A percentile compares a stretch with the other conserved stretches of the same genome.
Evolutionary conservation across 805 yeast species (phyloP).

Genomic region (Cyberlindnera nakhonratchasimensis): DNA sequence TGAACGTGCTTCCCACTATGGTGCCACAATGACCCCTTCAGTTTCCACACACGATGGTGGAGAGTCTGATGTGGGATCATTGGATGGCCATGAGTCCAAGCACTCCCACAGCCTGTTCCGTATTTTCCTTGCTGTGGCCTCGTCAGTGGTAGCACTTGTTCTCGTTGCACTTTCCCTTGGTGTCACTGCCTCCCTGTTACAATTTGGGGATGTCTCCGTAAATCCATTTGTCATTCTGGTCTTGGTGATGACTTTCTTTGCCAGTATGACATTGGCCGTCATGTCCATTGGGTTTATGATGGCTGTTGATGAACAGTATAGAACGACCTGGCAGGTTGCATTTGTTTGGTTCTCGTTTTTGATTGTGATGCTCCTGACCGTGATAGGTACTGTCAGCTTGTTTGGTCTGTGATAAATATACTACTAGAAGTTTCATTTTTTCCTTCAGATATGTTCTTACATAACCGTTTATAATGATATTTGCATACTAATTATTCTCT

Average conservation of each 20-base stretch:
- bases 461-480: no score
- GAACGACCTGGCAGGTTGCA: constrained; percentile 37
- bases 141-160: constrained; percentile 38
- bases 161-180: constrained; percentile 44
- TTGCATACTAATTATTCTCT: background rate
- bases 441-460: no score
- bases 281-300: constrained; percentile 44
- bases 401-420: constrained; percentile 22
- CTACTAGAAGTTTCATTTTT: constrained; percentile 1
- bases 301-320: constrained; percentile 32
- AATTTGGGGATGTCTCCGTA: constrained; percentile 24
- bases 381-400: constrained; percentile 40
- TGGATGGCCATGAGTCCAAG: constrained; percentile 2
- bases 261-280: constrained; percentile 41
- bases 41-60: background rate
- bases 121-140: constrained; percentile 40
- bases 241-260: constrained; percentile 38
- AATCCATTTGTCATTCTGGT: constrained; percentile 28
- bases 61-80: constrained; percentile 18
- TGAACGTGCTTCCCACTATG: background rate
- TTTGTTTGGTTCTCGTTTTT: constrained; percentile 41
- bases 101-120: constrained; percentile 40
- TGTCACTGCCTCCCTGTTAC: constrained; percentile 33
- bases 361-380: constrained; percentile 38
- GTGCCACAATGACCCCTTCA: background rate